Conservation (phyloP, 768 basidiomycete species). For the Mycena amicta region DNA sequence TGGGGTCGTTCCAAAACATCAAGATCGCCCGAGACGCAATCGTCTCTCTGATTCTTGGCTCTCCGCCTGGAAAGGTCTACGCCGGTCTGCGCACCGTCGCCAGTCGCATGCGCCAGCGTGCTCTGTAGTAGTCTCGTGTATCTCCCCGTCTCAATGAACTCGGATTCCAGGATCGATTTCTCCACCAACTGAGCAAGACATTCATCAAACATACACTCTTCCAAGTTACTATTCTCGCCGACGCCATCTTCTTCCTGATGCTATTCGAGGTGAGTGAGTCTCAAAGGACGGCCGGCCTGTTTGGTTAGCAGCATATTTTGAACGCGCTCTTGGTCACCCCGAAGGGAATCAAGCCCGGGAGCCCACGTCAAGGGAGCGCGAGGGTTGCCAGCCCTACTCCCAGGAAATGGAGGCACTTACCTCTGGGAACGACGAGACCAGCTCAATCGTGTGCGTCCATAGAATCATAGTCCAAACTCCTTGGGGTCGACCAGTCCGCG, state of each 20-base stretch:
- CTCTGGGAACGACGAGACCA: neutral
- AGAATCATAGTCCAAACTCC: neutral
- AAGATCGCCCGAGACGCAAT: constrained; percentile 96
- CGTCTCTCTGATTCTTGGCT: constrained; percentile 92
- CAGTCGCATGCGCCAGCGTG: constrained; percentile 91
- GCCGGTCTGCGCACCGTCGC: constrained; percentile 90
- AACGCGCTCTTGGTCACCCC: neutral
- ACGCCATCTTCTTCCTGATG: too few relatives aligned
- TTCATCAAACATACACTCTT: too few relatives aligned
- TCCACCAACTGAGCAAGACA: too few relatives aligned
- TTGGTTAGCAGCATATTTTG: too few relatives aligned
- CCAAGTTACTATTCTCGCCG: too few relatives aligned
- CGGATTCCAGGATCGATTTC: neutral
- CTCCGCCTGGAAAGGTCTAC: constrained; percentile 93
- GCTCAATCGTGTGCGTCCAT: neutral
- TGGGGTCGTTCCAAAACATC: constrained; percentile 98
- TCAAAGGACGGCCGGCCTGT: too few relatives aligned
- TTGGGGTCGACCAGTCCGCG: neutral
- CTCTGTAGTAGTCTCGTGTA: constrained; percentile 49
- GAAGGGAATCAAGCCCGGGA: neutral
- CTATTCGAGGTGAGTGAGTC: too few relatives aligned
- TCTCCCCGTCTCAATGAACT: neutral
- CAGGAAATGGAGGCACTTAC: neutral
- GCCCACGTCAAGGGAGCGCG: neutral
- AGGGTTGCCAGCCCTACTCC: neutral